Base-by-base conservation (phyloP, 2,329 filamentous ascomycete species). In the Aspergillus latus region DNA sequence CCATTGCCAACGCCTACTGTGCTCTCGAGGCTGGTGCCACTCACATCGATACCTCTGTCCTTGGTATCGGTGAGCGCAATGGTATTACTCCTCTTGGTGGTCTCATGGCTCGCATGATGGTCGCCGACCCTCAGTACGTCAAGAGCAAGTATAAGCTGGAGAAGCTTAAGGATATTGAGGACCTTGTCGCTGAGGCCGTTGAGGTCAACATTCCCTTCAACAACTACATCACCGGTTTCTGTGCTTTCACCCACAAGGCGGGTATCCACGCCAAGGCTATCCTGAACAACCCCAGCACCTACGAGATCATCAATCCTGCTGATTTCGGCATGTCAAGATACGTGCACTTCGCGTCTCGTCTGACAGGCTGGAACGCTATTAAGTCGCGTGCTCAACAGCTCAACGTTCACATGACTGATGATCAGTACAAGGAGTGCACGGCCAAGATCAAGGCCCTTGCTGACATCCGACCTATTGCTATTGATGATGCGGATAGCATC, bases 361-460 rank as follows among this genome's bases (percentile, higher is more conserved):
- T 96, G 66, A 96, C 91, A 3, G 92, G 92, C 68, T 96, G 91
- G 92, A 97, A 97, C 72, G 92, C 92, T 45, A 91, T 97, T 82
- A 96, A 96, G 84, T 89, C 85, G 54, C 86, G 92, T 78, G 88
- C 89, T 21, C 86, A 89, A 67, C 92, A 96, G 77, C 85, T 96
- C 55, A 88, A 89, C 62, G 80, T 96, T 48, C 76, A 81, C 54
- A 88, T 92, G 87, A 89, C 85, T 7, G 89, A 92, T 66, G 83
- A 82, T 7, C 85, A 92, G 72, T 84, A 87, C 80, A 92, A 93
- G 83, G 80, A 86, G 69, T 82, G 87, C 70, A 94, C 90, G 11
- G 82, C 85, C 72, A 95, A 95, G 86, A 94, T 96, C 82, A 96
- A 97, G 88, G 84, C 84, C 43, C 78, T 96, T 73, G 92, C 92